These are phyloP conservation scores for Polychaeton citri DNA, from an alignment of 2,329 filamentous ascomycete species.

Conservation along the genomic window DNA sequence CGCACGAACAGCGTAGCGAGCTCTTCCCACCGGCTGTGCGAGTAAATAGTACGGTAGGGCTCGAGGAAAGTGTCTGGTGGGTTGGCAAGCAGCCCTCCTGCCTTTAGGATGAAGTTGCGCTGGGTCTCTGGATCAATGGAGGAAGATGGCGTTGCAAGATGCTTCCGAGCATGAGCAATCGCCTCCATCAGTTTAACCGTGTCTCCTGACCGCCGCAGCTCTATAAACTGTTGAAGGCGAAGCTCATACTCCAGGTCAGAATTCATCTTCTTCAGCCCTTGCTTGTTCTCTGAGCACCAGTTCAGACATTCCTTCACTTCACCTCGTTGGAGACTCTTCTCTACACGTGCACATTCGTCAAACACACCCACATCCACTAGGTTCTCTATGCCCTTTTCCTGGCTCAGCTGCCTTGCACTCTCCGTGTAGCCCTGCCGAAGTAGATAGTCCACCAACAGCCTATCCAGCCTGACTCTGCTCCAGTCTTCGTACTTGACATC, in stretches of 20 bases:
- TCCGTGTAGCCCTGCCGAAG: slow-evolving; percentile 69
- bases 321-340: slow-evolving; percentile 52
- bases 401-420: slow-evolving; percentile 61
- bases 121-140: slow-evolving; percentile 38
- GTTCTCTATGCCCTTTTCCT: slow-evolving; percentile 61
- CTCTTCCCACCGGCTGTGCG: background rate
- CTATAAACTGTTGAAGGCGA: slow-evolving; percentile 87
- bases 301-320: slow-evolving; percentile 66
- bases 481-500: slow-evolving; percentile 92
- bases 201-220: slow-evolving; percentile 60
- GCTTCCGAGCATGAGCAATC: slow-evolving; percentile 68
- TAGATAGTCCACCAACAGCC: slow-evolving; percentile 85
- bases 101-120: slow-evolving; percentile 55
- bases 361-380: slow-evolving; percentile 86
- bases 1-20: slow-evolving; percentile 53
- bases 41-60: slow-evolving; percentile 41
- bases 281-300: slow-evolving; percentile 92
- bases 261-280: slow-evolving; percentile 76
- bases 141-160: slow-evolving; percentile 43
- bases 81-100: slow-evolving; percentile 70
- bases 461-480: slow-evolving; percentile 68
- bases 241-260: slow-evolving; percentile 87
- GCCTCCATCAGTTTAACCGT: slow-evolving; percentile 59
- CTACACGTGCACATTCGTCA: slow-evolving; percentile 64
- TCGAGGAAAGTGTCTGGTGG: slow-evolving; percentile 45